These are phyloP conservation scores for Oldenlandia corymbosa DNA, from an alignment of 257 asterid species.

Conservation along the genomic window DNA sequence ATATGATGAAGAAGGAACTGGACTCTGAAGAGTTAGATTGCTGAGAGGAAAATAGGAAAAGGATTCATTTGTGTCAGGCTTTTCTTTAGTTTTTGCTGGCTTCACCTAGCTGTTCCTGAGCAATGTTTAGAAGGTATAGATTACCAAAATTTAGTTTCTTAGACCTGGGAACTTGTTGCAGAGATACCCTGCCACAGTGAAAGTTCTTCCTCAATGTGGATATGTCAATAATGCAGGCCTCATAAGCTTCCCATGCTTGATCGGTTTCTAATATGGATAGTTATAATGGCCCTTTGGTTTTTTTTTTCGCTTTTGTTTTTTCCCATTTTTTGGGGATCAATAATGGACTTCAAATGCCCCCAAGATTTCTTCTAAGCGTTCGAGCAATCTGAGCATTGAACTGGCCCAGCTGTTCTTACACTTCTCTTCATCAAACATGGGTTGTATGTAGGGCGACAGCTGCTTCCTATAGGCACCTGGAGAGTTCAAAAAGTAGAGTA, in stretches of 20 bases:
- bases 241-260: neutral
- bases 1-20: neutral
- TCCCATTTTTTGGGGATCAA: neutral
- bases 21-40: neutral
- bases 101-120: neutral
- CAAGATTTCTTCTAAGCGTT: neutral
- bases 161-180: neutral
- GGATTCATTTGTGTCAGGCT: neutral
- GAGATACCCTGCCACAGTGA: neutral
- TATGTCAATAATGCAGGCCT: neutral
- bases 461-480: constrained; percentile 68
- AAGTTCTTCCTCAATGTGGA: neutral
- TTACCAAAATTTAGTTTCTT: neutral
- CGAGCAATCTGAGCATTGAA: too few relatives aligned
- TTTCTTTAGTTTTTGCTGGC: neutral
- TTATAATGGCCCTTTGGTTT: neutral
- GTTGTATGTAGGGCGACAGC: constrained; percentile 47
- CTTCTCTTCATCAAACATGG: neutral
- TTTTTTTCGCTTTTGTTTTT: neutral
- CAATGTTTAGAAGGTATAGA: neutral
- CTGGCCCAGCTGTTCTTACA: neutral
- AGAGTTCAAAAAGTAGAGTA: constrained; percentile 62
- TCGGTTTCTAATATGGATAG: neutral
- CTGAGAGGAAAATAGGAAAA: neutral
- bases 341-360: neutral